Evolutionary conservation across 2,329 filamentous ascomycete species (phyloP).

Genomic region (Aspergillus ibericus): DNA sequence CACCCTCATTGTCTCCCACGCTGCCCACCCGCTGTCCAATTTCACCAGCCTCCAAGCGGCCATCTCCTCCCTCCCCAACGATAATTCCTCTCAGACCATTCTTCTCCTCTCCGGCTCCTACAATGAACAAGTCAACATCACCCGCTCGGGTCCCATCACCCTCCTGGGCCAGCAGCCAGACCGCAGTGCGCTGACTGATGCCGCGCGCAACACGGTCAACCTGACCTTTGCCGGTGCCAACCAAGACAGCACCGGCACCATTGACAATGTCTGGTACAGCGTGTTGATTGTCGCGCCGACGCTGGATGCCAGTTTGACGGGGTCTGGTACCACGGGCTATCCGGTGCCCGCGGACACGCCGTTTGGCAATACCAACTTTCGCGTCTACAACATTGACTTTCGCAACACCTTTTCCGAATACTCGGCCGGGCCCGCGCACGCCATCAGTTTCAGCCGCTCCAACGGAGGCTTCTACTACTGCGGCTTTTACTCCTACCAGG

Average conservation of each 20-base stretch:
- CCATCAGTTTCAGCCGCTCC: constrained; percentile 61
- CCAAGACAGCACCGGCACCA: constrained; percentile 41
- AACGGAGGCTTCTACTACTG: constrained; percentile 68
- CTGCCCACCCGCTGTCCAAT: constrained; percentile 19
- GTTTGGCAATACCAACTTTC: constrained; percentile 63
- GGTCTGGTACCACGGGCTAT: constrained; percentile 62
- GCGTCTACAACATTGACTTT: constrained; percentile 67
- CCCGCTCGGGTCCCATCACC: constrained; percentile 60
- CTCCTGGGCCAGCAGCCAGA: constrained; percentile 59
- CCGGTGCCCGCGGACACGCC: constrained; percentile 61
- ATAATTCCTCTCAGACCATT: constrained; percentile 54
- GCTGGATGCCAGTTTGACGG: constrained; percentile 62
- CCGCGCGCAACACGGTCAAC: constrained; percentile 54
- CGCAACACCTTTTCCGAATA: constrained; percentile 58
- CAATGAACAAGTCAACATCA: constrained; percentile 65
- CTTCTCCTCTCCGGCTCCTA: constrained; percentile 62
- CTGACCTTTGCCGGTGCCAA: constrained; percentile 60
- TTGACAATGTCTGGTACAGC: constrained; percentile 64
- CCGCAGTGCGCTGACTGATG: constrained; percentile 40
- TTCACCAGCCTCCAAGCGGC: constrained; percentile 50
- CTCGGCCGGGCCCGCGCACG: constrained; percentile 58
- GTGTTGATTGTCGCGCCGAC: constrained; percentile 64
- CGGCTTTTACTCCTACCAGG: constrained; percentile 67
- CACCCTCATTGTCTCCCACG: constrained; percentile 30
- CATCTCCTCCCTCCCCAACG: constrained; percentile 47